Conservation (phyloP, 371 early-diverging fungal species). For the Zopfochytrium polystomum region DNA sequence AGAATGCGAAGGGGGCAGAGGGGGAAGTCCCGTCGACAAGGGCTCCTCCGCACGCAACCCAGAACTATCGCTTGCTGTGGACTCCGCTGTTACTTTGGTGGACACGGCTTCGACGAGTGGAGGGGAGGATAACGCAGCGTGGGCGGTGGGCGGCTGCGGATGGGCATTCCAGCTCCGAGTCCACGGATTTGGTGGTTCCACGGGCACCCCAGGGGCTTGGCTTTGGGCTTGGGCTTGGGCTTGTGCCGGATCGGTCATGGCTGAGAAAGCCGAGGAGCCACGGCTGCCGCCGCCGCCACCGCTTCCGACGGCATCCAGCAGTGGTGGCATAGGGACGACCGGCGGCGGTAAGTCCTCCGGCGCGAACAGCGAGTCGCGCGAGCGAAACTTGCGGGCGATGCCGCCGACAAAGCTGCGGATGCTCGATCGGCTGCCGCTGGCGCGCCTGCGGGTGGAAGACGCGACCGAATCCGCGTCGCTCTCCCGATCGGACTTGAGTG, state of each 20-base stretch:
- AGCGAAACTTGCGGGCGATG: background rate
- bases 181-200: too few relatives aligned
- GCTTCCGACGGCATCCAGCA: background rate
- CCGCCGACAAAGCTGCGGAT: background rate
- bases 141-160: too few relatives aligned
- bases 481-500: background rate
- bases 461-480: background rate
- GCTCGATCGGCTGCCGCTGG: background rate
- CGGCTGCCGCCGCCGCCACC: background rate
- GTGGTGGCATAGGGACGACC: background rate
- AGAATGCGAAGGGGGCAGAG: background rate
- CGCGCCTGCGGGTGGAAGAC: background rate
- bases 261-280: background rate
- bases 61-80: background rate
- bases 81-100: background rate
- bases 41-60: background rate
- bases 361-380: too few relatives aligned
- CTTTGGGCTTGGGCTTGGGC: too few relatives aligned
- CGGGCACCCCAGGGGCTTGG: too few relatives aligned
- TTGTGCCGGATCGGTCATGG: too few relatives aligned
- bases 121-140: background rate
- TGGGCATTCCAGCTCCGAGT: too few relatives aligned
- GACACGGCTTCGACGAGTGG: background rate
- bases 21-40: background rate
- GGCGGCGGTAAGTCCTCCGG: too few relatives aligned